Evolutionary conservation across 495 filamentous ascomycete genomes (phyloP), one percentile per base, ranked within the genome.

Genomic region (Penicillium longicatenatum): DNA sequence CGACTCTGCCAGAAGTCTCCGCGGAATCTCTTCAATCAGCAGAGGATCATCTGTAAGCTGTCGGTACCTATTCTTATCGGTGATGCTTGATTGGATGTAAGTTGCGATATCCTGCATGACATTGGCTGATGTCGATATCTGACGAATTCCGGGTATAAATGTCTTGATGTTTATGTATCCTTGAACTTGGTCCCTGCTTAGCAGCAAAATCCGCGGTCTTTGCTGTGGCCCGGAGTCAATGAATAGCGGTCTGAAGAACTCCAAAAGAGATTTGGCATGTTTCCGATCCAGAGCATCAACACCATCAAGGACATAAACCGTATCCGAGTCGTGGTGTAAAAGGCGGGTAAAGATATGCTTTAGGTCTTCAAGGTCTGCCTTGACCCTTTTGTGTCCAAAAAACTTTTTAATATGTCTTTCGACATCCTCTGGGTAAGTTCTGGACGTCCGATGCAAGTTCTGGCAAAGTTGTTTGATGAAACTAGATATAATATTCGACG

Each of bases 31-130:
- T 30, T 64, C 50, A 14, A 63, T 30, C 12, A 71, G 44, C 12
- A 30, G 4, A 20, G 22, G 3, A 55, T 65, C 53, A 52, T 63
- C 54, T 6, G 63, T 69, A 39, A 71, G 55, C 31, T 50, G 63
- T 29, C 52, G 45, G 26, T n/a, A 33, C 30, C 65, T 55, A 6
- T 26, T 60, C 44, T 66, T 70, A 12, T 68, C 62, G 6, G 45
- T 20, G 30, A 68, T 58, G 30, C 60, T 67, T 12, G 37, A 47
- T 50, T 68, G 50, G 22, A 68, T 65, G 20, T 70, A 70, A 5
- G 53, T 46, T 17, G 50, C 17, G 26, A 67, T 67, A 41, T 70
- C 67, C 12, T 43, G 45, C 46, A 56, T 60, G 24, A 68, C 55
- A 26, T 65, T 65, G 11, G n/a, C 4, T 7, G 62, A 59, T 7